Percentiles rank a stretch among this genome's conserved stretches.
Conservation (phyloP, 2,329 filamentous ascomycete species). For the Cladophialophora carrionii region DNA sequence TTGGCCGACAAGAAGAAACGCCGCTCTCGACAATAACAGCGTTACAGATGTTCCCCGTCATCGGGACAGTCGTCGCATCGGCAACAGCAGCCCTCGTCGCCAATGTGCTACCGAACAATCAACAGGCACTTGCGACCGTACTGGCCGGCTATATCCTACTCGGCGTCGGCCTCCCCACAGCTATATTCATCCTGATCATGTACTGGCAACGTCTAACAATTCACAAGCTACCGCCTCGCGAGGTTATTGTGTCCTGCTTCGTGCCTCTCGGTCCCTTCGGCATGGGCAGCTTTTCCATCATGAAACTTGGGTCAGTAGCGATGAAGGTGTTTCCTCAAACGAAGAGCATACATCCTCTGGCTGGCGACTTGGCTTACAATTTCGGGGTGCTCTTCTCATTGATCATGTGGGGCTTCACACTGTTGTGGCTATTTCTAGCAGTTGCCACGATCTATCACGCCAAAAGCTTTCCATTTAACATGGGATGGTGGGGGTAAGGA, state of each 20-base stretch:
- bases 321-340: conserved; percentile 41
- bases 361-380: conserved; percentile 43
- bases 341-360: conserved; percentile 31
- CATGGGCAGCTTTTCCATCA: conserved; percentile 64
- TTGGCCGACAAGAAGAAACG: conserved; percentile 44
- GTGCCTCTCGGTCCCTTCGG: conserved; percentile 68
- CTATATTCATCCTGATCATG: conserved; percentile 65
- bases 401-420: conserved; percentile 45
- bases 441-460: conserved; percentile 42
- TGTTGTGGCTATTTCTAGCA: conserved; percentile 48
- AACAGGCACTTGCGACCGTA: conserved; percentile 65
- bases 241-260: conserved; percentile 70
- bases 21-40: conserved; percentile 64
- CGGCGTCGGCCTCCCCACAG: conserved; percentile 61
- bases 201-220: conserved; percentile 71
- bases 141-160: conserved; percentile 70
- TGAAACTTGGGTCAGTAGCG: conserved; percentile 56
- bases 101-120: conserved; percentile 12
- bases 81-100: conserved; percentile 63
- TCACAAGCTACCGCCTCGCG: conserved; percentile 67
- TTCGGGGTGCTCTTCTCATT: conserved; percentile 44
- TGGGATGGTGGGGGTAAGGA: conserved; percentile 60
- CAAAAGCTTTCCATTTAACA: conserved; percentile 60
- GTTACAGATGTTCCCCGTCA: conserved; percentile 67
- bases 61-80: conserved; percentile 67